These are phyloP conservation scores for Rhodocollybia butyracea DNA, from an alignment of 768 basidiomycete species.

Conservation along the genomic window DNA sequence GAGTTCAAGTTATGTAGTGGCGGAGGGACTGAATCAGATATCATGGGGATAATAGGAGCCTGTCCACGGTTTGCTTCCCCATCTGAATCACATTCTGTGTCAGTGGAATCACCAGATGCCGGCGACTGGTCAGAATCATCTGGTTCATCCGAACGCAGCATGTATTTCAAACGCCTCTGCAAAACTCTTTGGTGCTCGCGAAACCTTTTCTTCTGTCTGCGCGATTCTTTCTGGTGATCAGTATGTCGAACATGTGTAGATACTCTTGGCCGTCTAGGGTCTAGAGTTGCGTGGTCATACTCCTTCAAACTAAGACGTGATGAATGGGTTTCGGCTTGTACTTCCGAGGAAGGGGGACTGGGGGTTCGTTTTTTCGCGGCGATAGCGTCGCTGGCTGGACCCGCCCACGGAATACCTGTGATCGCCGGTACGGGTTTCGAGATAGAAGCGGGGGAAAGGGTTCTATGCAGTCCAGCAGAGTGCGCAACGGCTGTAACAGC, in stretches of 20 bases:
- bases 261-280: too few relatives aligned
- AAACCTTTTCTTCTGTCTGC: not conserved
- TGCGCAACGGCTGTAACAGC: not conserved
- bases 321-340: not conserved
- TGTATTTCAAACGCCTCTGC: not conserved
- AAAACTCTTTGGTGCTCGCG: not conserved
- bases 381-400: conserved; percentile 1
- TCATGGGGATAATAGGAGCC: not conserved
- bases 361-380: not conserved
- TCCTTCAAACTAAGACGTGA: not conserved
- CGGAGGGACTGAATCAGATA: too few relatives aligned
- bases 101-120: not conserved
- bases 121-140: conserved; percentile 2
- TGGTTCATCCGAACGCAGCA: conserved; percentile 1
- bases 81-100: not conserved
- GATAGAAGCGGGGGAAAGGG: not conserved
- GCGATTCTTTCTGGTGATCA: not conserved
- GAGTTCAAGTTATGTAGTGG: too few relatives aligned
- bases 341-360: not conserved
- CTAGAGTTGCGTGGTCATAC: not conserved
- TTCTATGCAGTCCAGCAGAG: not conserved
- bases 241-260: not conserved
- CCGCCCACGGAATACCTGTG: not conserved
- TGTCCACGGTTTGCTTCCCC: not conserved
- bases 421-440: not conserved